A percentile compares a stretch with the other conserved stretches of the same genome.
These are phyloP conservation scores for Tetrastigma voinierianum DNA, from an alignment of 164 flowering plant genomes.

Conservation along the genomic window DNA sequence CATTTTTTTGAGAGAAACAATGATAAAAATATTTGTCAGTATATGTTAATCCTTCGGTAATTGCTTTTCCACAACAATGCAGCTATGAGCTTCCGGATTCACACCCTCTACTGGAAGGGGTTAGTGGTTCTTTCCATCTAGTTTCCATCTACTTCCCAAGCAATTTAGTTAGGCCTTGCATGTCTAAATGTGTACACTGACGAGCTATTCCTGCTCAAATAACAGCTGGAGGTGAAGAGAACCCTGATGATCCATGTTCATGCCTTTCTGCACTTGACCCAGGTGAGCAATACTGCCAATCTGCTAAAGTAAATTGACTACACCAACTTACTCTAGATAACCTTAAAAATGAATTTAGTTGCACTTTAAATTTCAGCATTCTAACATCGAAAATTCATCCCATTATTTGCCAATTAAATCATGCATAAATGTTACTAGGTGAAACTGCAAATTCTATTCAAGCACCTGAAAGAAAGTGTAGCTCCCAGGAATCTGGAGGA, in stretches of 20 bases:
- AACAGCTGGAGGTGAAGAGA: slow-evolving; percentile 81
- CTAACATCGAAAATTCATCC: too few species aligned
- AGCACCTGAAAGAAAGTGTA: slow-evolving; percentile 58
- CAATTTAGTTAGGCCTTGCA: neutral
- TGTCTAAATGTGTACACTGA: slow-evolving; percentile 1
- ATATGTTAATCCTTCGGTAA: slow-evolving; percentile 11
- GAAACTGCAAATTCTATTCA: slow-evolving; percentile 83
- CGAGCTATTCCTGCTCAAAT: slow-evolving; percentile 1
- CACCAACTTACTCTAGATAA: too few species aligned
- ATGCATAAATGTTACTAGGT: slow-evolving; percentile 41
- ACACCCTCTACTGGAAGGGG: slow-evolving; percentile 83
- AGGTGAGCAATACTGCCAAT: slow-evolving; percentile 39
- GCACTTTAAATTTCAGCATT: too few species aligned
- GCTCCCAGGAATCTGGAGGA: slow-evolving; percentile 37
- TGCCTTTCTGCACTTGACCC: slow-evolving; percentile 98
- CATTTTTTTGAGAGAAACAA: too few species aligned
- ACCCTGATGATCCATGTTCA: slow-evolving; percentile 74
- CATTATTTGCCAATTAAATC: too few species aligned
- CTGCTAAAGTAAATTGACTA: neutral
- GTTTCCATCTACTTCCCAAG: neutral
- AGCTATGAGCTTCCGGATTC: slow-evolving; percentile 97
- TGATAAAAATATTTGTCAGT: neutral
- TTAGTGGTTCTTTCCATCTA: slow-evolving; percentile 39
- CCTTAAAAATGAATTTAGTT: too few species aligned
- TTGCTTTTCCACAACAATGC: slow-evolving; percentile 29